Base-by-base conservation (phyloP, 2,329 filamentous ascomycete species). In the Colletotrichum acutatum region DNA sequence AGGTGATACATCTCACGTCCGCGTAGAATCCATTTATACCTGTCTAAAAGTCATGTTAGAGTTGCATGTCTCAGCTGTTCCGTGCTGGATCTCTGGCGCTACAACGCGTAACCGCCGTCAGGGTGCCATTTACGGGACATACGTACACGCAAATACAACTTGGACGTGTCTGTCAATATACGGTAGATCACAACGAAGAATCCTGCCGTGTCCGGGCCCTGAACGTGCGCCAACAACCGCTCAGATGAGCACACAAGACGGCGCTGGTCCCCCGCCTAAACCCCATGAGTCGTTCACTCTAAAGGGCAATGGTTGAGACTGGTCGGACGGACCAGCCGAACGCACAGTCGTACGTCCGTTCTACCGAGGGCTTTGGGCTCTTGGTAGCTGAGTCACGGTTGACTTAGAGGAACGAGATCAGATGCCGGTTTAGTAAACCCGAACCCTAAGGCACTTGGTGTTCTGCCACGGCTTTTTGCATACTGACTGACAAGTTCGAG, bases 301-400 rank as follows among this genome's bases (percentile, higher is more conserved):
- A 65, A 69, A 70, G 22, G 66, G 70, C 59, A 72, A 72, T 30
- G 26, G 30, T 60, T 69, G 66, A 70, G 66, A 72, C 65, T 62
- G 42, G 65, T 24, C 24, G 34, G n/a, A 22, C 58, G 6, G 14
- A n/a, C 34, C 32, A 14, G 56, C 4, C 56, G 30, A 37, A 56
- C 24, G 24, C 32, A 64, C 28, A 53, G 61, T n/a, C n/a, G 37
- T 16, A 3, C 37, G 14, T 42, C 37, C 16, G 14, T 42, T 42
- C 37, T 42, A 16, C 1, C 5, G 37, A 53, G 46, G n/a, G 6
- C 52, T 53, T 34, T 34, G 28, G 32, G 46, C 49, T 26, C 26
- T 64, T 12, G 42, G 11, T 22, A 37, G 61, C 42, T n/a, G 42
- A 49, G 42, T 49, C 19, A 49, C 42, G 42, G 42, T 49, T n/a